A percentile compares a stretch with the other conserved stretches of the same genome.
These are phyloP conservation scores for Physaria fendleri DNA, from an alignment of 345 rosid species.

Conservation along the genomic window DNA sequence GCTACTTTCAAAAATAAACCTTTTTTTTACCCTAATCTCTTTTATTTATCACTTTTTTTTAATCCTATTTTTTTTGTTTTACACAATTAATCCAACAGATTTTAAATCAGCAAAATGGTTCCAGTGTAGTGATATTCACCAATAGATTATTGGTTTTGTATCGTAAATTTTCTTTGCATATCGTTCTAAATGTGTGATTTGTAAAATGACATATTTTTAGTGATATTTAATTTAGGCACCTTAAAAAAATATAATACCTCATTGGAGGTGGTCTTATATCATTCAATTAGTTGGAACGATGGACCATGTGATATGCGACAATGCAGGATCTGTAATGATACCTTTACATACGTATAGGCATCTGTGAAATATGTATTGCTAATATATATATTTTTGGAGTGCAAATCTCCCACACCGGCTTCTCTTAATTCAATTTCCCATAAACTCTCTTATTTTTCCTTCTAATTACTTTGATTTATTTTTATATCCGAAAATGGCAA, in stretches of 20 bases:
- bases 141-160: neutral
- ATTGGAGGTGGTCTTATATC: too few species aligned
- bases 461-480: too few species aligned
- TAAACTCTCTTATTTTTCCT: too few species aligned
- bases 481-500: too few species aligned
- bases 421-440: too few species aligned
- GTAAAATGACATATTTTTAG: neutral
- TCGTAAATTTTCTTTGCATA: neutral
- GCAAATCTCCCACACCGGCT: too few species aligned
- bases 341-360: neutral
- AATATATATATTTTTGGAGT: too few species aligned
- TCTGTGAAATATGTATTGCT: constrained; percentile 19
- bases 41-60: neutral
- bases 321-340: constrained; percentile 29
- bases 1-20: too few species aligned
- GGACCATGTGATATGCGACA: constrained; percentile 35
- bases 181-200: neutral
- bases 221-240: too few species aligned
- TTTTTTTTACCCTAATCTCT: constrained; percentile 18
- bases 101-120: neutral
- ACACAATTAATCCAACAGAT: neutral
- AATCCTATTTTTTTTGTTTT: neutral
- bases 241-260: too few species aligned
- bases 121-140: neutral
- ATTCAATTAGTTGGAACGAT: constrained; percentile 16